A percentile compares a stretch with the other conserved stretches of the same genome.
phyloP scores from a whole-genome alignment of 2,329 filamentous ascomycete species.

The Aspergillus sp. region DNA sequence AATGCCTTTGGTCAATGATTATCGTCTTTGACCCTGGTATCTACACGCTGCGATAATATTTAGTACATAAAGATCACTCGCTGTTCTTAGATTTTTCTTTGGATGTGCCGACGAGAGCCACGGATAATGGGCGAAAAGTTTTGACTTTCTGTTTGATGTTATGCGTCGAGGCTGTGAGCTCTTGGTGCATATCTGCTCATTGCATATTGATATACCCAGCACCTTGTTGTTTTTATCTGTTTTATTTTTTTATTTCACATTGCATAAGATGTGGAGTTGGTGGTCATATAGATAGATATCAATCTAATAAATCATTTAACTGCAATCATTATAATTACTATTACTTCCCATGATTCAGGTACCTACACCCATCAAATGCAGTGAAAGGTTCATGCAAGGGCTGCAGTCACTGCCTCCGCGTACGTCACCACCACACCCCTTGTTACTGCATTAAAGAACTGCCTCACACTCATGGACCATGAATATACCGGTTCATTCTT shows the following conservation, averaged over 20 bases:
- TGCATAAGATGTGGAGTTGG: not conserved
- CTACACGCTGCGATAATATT: not conserved
- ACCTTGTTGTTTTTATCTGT: not conserved
- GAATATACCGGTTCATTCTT: too few relatives aligned
- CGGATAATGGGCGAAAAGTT: not conserved
- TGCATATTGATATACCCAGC: slow-evolving; percentile 1
- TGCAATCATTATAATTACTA: too few relatives aligned
- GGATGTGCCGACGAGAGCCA: not conserved
- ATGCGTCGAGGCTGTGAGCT: not conserved
- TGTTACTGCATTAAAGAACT: too few relatives aligned
- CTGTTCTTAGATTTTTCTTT: not conserved
- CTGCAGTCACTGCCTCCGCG: too few relatives aligned
- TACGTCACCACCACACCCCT: too few relatives aligned
- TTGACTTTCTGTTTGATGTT: too few relatives aligned
- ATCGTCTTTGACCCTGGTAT: not conserved
- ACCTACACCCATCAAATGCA: too few relatives aligned
- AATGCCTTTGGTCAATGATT: slow-evolving; percentile 5
- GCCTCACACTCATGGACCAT: too few relatives aligned
- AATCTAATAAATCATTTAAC: too few relatives aligned
- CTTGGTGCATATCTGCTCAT: not conserved
- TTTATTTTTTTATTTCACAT: not conserved
- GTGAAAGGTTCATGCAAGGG: too few relatives aligned
- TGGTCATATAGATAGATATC: not conserved
- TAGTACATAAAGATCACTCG: not conserved
- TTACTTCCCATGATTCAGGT: too few relatives aligned